phyloP scores from a whole-genome alignment of 106 monocot genomes.

The Dendrobium huoshanense region DNA sequence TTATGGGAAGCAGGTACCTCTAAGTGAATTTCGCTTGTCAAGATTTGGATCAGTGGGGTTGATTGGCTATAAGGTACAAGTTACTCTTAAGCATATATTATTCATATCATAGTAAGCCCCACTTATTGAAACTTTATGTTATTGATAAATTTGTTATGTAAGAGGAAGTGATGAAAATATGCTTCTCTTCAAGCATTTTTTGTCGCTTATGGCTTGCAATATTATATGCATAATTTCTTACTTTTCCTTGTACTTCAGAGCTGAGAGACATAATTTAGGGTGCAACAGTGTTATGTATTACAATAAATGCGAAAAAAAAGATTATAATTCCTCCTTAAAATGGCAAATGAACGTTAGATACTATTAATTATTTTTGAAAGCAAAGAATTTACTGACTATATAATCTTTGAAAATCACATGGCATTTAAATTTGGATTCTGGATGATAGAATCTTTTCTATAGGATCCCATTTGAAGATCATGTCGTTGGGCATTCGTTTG shows the following conservation, averaged over 20 bases:
- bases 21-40: conserved; percentile 66
- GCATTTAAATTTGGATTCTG: too few species aligned
- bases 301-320: not conserved
- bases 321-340: too few species aligned
- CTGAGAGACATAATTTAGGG: not conserved
- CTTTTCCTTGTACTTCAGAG: not conserved
- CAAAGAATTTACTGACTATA: too few species aligned
- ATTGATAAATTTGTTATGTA: not conserved
- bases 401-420: too few species aligned
- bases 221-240: not conserved
- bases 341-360: too few species aligned
- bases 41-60: conserved; percentile 73
- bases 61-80: conserved; percentile 78
- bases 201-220: not conserved
- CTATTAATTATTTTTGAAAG: too few species aligned
- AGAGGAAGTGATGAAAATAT: not conserved
- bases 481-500: too few species aligned
- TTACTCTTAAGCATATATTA: not conserved
- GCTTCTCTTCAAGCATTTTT: not conserved
- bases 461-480: too few species aligned
- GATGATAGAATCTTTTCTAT: too few species aligned
- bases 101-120: not conserved
- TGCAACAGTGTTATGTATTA: not conserved
- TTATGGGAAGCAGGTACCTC: conserved; percentile 78
- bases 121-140: not conserved